Evolutionary conservation across 257 asterid genomes (phyloP), one percentile per base, ranked within the genome.

Genomic region (Anisodus acutangulus): DNA sequence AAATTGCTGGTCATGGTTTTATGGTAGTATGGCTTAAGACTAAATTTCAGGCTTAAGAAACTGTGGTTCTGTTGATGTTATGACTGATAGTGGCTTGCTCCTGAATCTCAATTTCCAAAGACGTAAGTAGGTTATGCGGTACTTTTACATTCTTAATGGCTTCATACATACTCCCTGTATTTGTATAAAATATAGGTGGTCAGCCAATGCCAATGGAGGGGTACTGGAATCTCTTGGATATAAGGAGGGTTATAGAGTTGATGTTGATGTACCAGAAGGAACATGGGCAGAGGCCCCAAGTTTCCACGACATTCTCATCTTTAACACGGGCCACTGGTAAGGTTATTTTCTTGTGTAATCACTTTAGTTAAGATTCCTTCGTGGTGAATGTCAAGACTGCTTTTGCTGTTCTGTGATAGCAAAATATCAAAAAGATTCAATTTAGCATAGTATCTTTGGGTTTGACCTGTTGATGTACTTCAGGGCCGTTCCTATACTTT

Each of bases 271-370:
- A 84, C 98, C 98, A 11, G 98, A 96, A 4, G 97, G 98, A 85
- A 91, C 95, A 15, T 96, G 99, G 99, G 90, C 82, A 15, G 92
- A 93, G 79, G 97, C 98, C 80, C 95, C 90, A 41, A 85, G 53
- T 78, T 93, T 93, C 88, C 98, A 93, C 17, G 94, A 93, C 86
- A 84, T 96, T 88, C 95, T 96, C 87, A 87, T 96, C 87, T 92
- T 96, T 88, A 96, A 93, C 89, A 96, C 98, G 12, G 99, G 99
- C 58, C 99, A 96, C 89, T 96, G 98, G 98, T 94, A 91, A 88
- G 78, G 78, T 13, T 63, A 19, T 76, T 83, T 81, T 62, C 49
- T 9, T 67, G 78, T 45, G 53, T 53, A 68, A 74, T 79, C 35
- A 31, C 35, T 31, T 31, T 31, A 31, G 35, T 31, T 31, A 3